Conservation (phyloP, 1,139 yeast genomes). For the Candida mesenterica region DNA sequence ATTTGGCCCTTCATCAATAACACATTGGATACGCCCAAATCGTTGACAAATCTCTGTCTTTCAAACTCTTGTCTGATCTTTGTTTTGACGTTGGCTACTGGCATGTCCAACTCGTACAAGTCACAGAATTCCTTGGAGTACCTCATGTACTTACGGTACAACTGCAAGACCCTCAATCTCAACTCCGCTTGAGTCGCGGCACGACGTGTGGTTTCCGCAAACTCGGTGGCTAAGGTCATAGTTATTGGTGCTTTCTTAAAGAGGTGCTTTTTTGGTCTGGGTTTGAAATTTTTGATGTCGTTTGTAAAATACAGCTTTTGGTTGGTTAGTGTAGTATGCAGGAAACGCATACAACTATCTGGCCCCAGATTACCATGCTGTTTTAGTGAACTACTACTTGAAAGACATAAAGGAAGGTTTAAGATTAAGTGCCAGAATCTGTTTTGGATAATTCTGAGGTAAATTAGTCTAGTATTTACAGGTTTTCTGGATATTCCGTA, state of each 20-base stretch:
- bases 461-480: no score
- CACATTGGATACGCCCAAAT: constrained; percentile 63
- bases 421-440: no score
- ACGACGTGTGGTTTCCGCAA: constrained; percentile 78
- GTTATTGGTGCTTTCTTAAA: constrained; percentile 4
- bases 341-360: constrained; percentile 2
- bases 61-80: constrained; percentile 89
- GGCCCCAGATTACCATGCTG: not conserved
- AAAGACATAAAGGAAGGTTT: no score
- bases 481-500: no score
- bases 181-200: constrained; percentile 63
- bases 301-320: constrained; percentile 25
- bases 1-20: constrained; percentile 81
- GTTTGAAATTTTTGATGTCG: constrained; percentile 9
- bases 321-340: constrained; percentile 22
- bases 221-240: constrained; percentile 74
- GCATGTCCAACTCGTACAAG: constrained; percentile 78
- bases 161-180: constrained; percentile 60
- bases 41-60: constrained; percentile 72
- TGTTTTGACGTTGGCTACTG: constrained; percentile 78
- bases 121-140: constrained; percentile 62
- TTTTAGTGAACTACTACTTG: no score
- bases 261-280: constrained; percentile 6
- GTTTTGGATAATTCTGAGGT: no score
- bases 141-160: constrained; percentile 72